Conservation (phyloP, 345 rosid genomes). For the Balakata baccata region DNA sequence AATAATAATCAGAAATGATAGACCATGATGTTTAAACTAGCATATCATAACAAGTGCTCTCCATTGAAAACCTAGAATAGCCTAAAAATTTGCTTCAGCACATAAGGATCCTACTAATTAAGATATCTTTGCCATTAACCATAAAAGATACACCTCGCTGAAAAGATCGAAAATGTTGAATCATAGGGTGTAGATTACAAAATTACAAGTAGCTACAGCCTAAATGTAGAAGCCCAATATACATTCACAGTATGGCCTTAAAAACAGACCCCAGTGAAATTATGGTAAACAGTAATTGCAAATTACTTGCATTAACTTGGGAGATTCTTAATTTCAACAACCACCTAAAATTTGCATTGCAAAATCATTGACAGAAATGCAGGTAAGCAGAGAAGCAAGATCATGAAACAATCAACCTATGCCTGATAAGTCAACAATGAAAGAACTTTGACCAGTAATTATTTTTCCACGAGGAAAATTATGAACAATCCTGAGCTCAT, state of each 20-base stretch:
- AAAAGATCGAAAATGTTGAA: not conserved
- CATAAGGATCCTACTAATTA: not conserved
- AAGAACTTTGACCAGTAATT: not conserved
- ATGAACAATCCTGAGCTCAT: constrained; percentile 2
- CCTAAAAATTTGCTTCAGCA: not conserved
- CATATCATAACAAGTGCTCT: not conserved
- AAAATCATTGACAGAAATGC: not conserved
- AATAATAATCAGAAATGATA: not conserved
- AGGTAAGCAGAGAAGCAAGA: not conserved
- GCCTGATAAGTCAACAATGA: constrained; percentile 9
- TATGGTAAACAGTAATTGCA: not conserved
- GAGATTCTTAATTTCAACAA: not conserved
- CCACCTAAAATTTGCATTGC: not conserved
- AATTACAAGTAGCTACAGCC: not conserved
- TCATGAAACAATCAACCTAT: not conserved
- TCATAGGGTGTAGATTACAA: not conserved
- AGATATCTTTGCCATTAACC: not conserved
- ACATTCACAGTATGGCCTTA: not conserved
- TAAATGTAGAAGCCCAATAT: not conserved
- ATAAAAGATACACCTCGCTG: not conserved
- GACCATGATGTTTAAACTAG: not conserved
- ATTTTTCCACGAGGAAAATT: not conserved
- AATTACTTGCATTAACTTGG: not conserved
- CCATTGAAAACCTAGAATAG: not conserved
- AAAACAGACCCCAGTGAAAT: not conserved